Percentiles rank a stretch among this genome's conserved stretches.
Conservation (phyloP, 768 basidiomycete species). For the Collybiopsis confluens region DNA sequence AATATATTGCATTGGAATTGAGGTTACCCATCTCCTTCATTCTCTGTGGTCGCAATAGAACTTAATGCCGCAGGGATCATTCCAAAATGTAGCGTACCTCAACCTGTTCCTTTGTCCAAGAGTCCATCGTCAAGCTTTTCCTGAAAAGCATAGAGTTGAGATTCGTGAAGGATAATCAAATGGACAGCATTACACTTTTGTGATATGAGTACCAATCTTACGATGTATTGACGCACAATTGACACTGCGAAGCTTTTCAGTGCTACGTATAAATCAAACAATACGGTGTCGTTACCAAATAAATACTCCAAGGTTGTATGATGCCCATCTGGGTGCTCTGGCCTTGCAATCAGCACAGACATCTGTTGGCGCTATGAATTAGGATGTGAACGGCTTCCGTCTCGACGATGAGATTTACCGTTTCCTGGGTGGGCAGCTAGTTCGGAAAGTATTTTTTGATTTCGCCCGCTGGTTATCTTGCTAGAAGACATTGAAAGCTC, state of each 20-base stretch:
- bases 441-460: constrained; percentile 63
- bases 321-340: constrained; percentile 86
- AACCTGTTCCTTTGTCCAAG: constrained; percentile 85
- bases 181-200: constrained; percentile 74
- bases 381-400: too few species aligned
- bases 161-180: neutral
- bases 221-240: constrained; percentile 90
- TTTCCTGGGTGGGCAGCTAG: constrained; percentile 75
- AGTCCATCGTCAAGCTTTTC: constrained; percentile 86
- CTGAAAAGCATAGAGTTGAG: constrained; percentile 32
- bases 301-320: constrained; percentile 84
- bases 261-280: neutral
- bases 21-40: constrained; percentile 82
- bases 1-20: constrained; percentile 75
- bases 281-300: constrained; percentile 53
- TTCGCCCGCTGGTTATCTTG: constrained; percentile 63
- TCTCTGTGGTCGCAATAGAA: constrained; percentile 35
- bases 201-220: constrained; percentile 90
- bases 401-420: constrained; percentile 42
- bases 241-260: constrained; percentile 42
- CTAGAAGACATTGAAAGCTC: constrained; percentile 32
- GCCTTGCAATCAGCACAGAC: constrained; percentile 89
- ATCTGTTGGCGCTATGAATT: constrained; percentile 52
- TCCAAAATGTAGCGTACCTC: constrained; percentile 48
- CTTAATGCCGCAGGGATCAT: constrained; percentile 8